phyloP scores from a whole-genome alignment of 805 yeast genomes.

The Metschnikowia continentalis region DNA sequence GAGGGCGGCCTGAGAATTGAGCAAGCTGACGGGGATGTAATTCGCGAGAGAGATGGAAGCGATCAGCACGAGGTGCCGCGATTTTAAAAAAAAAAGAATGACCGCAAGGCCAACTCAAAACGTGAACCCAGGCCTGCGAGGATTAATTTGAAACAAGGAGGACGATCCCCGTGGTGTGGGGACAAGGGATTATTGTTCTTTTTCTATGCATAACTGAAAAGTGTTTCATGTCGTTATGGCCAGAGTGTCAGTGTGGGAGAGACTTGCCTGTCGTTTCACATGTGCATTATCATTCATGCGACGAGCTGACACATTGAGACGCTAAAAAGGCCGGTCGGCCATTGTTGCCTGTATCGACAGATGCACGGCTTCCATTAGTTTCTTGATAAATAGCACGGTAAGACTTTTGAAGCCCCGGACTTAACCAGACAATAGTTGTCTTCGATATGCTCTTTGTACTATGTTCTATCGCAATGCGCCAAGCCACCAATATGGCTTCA shows the following conservation, averaged over 20 bases:
- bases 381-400: not conserved
- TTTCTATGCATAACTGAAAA: not conserved
- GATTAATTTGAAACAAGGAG: not conserved
- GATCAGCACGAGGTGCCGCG: conserved; percentile 2
- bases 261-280: not conserved
- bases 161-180: not conserved
- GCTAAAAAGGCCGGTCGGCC: not conserved
- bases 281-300: not conserved
- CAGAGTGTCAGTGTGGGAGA: not conserved
- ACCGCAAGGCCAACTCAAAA: not conserved
- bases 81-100: not conserved
- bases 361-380: not conserved
- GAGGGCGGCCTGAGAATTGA: not conserved
- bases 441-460: not conserved
- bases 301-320: not conserved
- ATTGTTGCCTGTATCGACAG: not conserved
- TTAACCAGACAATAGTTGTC: not conserved
- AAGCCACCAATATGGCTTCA: not conserved
- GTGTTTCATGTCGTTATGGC: not conserved
- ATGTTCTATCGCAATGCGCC: not conserved
- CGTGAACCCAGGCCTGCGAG: not conserved
- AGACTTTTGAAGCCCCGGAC: not conserved
- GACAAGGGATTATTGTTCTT: not conserved
- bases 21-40: not conserved
- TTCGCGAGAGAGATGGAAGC: not conserved